These are phyloP conservation scores for Phytophthora boehmeriae DNA, from an alignment of 352 stramenopile genomes.

Conservation along the genomic window DNA sequence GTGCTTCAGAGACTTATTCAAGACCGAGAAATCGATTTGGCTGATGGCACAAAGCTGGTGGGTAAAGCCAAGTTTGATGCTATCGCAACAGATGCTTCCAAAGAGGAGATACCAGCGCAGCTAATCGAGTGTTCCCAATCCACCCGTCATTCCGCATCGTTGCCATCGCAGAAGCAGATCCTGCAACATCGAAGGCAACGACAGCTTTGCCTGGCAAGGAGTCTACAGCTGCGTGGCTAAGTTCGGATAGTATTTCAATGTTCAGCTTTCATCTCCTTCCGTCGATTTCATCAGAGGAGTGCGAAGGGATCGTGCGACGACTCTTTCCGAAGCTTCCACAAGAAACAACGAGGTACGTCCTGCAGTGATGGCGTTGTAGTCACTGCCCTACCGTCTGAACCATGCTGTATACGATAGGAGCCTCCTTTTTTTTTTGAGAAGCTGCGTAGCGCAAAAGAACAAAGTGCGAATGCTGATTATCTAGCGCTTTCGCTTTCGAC, in stretches of 20 bases:
- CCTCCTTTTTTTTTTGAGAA: constrained; percentile 67
- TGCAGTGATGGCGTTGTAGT: not conserved
- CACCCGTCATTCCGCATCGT: constrained; percentile 92
- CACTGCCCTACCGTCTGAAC: not conserved
- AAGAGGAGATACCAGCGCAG: constrained; percentile 14
- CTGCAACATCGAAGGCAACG: constrained; percentile 37
- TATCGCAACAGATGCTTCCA: constrained; percentile 27
- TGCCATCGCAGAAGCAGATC: constrained; percentile 75
- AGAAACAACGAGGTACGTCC: constrained; percentile 59
- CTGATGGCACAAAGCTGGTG: constrained; percentile 88
- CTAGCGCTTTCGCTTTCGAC: constrained; percentile 63
- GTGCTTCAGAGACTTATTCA: constrained; percentile 89
- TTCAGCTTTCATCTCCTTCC: constrained; percentile 75
- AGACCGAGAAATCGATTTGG: constrained; percentile 89
- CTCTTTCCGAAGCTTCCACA: constrained; percentile 62
- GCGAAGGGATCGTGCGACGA: constrained; percentile 51
- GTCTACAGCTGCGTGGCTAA: constrained; percentile 68
- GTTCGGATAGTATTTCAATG: constrained; percentile 80
- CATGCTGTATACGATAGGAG: constrained; percentile 30
- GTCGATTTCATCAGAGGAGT: constrained; percentile 42
- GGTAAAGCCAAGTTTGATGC: constrained; percentile 61
- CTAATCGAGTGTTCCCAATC: constrained; percentile 60
- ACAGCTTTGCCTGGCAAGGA: constrained; percentile 40
- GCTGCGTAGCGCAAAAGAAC: constrained; percentile 45
- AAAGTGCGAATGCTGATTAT: constrained; percentile 50